A percentile compares a stretch with the other conserved stretches of the same genome.
phyloP scores from a whole-genome alignment of 2,329 filamentous ascomycete species.

The Fusarium heterosporum region DNA sequence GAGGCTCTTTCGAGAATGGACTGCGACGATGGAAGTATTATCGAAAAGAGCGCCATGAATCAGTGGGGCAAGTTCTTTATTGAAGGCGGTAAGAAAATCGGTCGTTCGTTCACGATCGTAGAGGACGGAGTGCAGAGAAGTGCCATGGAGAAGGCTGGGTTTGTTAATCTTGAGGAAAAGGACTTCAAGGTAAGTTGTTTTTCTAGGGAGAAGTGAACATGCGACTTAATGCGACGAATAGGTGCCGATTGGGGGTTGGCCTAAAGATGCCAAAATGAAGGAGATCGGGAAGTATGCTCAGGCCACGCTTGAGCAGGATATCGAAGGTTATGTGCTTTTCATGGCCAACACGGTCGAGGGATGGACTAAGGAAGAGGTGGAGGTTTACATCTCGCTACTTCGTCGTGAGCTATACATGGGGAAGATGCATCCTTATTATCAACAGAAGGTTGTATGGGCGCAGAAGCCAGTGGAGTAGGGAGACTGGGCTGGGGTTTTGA shows the following conservation, averaged over 20 bases:
- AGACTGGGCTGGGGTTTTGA: neutral
- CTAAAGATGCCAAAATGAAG: constrained; percentile 10
- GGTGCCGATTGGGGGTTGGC: constrained; percentile 35
- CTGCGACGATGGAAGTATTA: constrained; percentile 24
- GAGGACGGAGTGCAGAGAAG: constrained; percentile 27
- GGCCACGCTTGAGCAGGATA: constrained; percentile 36
- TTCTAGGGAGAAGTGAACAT: accelerated
- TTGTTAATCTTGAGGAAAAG: constrained; percentile 18
- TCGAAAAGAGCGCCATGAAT: constrained; percentile 28
- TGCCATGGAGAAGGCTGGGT: constrained; percentile 26
- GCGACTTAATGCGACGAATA: neutral
- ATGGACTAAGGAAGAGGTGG: constrained; percentile 35
- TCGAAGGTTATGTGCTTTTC: constrained; percentile 37
- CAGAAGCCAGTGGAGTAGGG: constrained; percentile 20
- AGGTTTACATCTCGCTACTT: constrained; percentile 37
- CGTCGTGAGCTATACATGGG: constrained; percentile 34
- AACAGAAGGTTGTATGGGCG: constrained; percentile 31
- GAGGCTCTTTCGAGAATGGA: constrained; percentile 32
- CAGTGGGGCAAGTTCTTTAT: constrained; percentile 41
- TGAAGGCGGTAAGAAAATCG: constrained; percentile 27
- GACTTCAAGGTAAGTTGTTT: constrained; percentile 19
- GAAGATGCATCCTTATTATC: constrained; percentile 35
- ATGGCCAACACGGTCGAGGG: constrained; percentile 35
- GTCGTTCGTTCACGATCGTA: constrained; percentile 24
- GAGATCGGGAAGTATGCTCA: constrained; percentile 32